Conservation (phyloP, 2,329 filamentous ascomycete genomes). For the Arachnopeziza araneosa region DNA sequence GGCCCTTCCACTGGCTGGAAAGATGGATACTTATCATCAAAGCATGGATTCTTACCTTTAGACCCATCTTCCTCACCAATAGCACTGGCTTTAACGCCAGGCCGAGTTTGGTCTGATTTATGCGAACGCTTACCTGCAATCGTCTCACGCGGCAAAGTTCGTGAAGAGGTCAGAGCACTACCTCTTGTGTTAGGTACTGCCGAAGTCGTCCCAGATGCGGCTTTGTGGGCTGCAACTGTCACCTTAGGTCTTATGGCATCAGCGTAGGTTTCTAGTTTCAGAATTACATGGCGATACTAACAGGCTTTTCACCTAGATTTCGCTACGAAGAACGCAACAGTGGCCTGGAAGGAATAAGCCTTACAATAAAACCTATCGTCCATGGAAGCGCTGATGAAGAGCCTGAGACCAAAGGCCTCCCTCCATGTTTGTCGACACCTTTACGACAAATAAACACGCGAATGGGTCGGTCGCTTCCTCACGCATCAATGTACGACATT, state of each 20-base stretch:
- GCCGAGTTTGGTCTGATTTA: constrained; percentile 49
- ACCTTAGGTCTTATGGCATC: constrained; percentile 33
- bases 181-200: constrained; percentile 44
- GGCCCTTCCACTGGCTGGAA: constrained; percentile 46
- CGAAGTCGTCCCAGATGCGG: constrained; percentile 45
- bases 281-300: too few relatives aligned
- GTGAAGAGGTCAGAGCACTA: constrained; percentile 43
- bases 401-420: too few relatives aligned
- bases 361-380: too few relatives aligned
- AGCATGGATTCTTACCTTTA: constrained; percentile 46
- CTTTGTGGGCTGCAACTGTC: constrained; percentile 48
- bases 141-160: constrained; percentile 43
- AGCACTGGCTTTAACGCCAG: constrained; percentile 42
- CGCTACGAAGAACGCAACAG: too few relatives aligned
- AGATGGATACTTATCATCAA: constrained; percentile 46
- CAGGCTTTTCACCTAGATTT: too few relatives aligned
- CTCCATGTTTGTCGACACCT: too few relatives aligned
- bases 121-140: constrained; percentile 49
- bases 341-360: too few relatives aligned
- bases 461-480: constrained; percentile 47
- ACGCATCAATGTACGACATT: constrained; percentile 19
- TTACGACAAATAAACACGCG: constrained; percentile 40
- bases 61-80: constrained; percentile 25
- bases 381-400: too few relatives aligned
- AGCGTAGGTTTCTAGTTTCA: too few relatives aligned